Percentiles rank a stretch among this genome's conserved stretches.
phyloP scores from a whole-genome alignment of 257 asterid genomes.

The Dorcoceras hygrometricum region DNA sequence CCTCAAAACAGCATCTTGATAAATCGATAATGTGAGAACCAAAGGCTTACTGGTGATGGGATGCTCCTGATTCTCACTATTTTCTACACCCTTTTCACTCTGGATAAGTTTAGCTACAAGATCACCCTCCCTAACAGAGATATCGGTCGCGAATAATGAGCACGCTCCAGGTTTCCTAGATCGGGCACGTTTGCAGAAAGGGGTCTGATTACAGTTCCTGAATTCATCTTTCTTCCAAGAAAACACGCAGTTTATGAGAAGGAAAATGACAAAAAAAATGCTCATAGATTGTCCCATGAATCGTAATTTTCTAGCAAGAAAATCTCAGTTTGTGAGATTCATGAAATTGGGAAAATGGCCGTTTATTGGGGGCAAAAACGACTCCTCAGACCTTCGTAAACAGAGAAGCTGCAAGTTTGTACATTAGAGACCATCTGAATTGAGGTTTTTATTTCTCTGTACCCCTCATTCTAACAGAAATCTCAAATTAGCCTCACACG shows the following conservation, averaged over 20 bases:
- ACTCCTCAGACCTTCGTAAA: neutral
- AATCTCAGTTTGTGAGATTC: neutral
- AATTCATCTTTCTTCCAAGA: conserved; percentile 96
- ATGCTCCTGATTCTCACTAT: conserved; percentile 26
- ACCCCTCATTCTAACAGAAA: neutral
- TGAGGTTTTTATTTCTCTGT: neutral
- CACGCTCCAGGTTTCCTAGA: conserved; percentile 61
- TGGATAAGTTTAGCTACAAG: conserved; percentile 65
- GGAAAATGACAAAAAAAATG: conserved; percentile 30
- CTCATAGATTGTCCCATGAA: conserved; percentile 31
- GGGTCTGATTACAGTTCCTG: conserved; percentile 87
- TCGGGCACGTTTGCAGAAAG: conserved; percentile 94
- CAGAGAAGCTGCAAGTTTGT: neutral
- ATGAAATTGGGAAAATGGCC: neutral
- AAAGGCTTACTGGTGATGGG: conserved; percentile 41
- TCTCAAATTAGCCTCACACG: neutral
- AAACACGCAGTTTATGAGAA: conserved; percentile 36
- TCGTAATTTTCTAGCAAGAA: neutral
- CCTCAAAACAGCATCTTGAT: conserved; percentile 87
- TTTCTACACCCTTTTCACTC: conserved; percentile 36
- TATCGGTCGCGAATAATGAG: conserved; percentile 57
- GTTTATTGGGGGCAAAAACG: neutral
- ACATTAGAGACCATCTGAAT: neutral
- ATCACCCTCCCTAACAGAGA: conserved; percentile 75
- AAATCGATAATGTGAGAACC: conserved; percentile 63